Evolutionary conservation across 306 rosid species (phyloP), one percentile per base, ranked within the genome.

Genomic region (Glycine tomentella): DNA sequence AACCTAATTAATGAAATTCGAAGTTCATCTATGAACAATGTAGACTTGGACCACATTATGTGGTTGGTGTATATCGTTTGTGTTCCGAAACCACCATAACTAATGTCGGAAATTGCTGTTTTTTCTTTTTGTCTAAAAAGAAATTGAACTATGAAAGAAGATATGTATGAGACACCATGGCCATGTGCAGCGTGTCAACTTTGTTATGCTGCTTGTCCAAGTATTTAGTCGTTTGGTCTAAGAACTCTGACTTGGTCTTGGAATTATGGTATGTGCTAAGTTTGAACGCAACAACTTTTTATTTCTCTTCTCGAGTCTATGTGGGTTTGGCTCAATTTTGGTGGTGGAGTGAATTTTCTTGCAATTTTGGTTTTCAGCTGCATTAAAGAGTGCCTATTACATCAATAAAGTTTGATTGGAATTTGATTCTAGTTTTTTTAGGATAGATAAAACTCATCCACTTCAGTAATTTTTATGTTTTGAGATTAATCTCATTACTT

Each of bases 1-100:
- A 55, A 78, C 53, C 76, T 72, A 80, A 42, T 74, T 38, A 61
- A 77, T 77, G 83, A 33, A 66, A 64, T 67, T 53, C 14, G 2
- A n/a, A 53, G 33, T 69, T 77, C 78, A 50, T 81, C 56, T 40
- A 46, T 81, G 1, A 42, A 34, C 79, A 75, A 76, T 80, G 87
- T 25, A 52, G 65, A 40, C 49, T 20, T 64, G 12, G 70, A 14
- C 49, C 49, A 64, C 25, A 64, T 64, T 64, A 7, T 75, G 83
- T 14, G 59, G 53, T 14, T 14, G 12, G 50, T 38, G 7, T 3
- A 62, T 36, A 36, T 36, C 40, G 4, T 36, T 36, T 38, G 1
- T 38, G 44, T 38, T 38, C 44, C 38, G 0, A 63, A 63, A 63
- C 48, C 69, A 13, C 20, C 69, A 63, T 63, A 13, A 12, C 67